Base-by-base conservation (phyloP, 2,329 filamentous ascomycete species). In the Coniochaeta hoffmannii region DNA sequence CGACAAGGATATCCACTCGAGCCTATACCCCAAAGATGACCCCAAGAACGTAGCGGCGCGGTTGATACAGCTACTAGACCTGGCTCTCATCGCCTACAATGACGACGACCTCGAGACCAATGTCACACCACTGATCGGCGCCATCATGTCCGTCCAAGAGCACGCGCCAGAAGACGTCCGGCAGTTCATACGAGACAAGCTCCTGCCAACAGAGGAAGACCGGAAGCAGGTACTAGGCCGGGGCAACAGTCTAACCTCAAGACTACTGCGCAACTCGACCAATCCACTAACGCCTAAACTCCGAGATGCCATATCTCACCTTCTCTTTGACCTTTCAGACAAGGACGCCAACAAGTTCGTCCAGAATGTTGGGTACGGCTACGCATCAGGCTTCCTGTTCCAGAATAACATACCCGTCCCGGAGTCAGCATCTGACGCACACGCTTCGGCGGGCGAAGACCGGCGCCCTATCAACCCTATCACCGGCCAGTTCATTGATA, bases 301-400 rank as follows among this genome's bases (percentile, higher is more conserved):
- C 3, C 83, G 90, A 17, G 84, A 88, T 50, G 82, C 83, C 17
- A 87, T 96, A 53, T 89, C 88, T 0, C 79, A 86, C 30, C 77
- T 99, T 24, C 81, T 97, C 58, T 99, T 95, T 67, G 88, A 95
- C 60, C 78, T 97, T 28, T 96, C 91, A 0, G 87, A 87, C 60
- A 88, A 86, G 63, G 86, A 97, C 63, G 82, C 92, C 0, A 81
- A 80, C 15, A 87, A 79, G 30, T 94, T 97, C 65, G 88, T 97
- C 0, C 80, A 89, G 53, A 97, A 97, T 62, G 89, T 99, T 12
- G 94, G 94, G 0, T 99, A 96, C 66, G 94, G 94, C 0, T 96
- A 89, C 65, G 94, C 94, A 0, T 89, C 91, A 0, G 94, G 94
- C 0, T 96, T 94, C 67, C 75, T 99, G 15, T 87, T 92, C 73